phyloP scores from a whole-genome alignment of 495 filamentous ascomycete species.

The Penicillium salamii region DNA sequence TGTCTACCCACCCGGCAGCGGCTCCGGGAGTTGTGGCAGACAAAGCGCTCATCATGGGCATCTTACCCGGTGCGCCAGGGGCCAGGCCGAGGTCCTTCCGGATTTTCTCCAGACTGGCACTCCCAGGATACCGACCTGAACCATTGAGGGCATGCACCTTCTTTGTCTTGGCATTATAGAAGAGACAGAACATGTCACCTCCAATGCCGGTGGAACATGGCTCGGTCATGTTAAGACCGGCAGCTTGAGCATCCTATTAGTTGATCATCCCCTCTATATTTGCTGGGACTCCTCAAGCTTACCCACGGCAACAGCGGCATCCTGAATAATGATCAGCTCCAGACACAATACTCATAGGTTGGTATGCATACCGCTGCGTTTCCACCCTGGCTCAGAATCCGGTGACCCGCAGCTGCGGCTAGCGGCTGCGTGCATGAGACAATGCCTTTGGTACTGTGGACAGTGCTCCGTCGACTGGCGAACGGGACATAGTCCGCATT shows the following conservation, averaged over 20 bases:
- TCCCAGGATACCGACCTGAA: conserved; percentile 75
- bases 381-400: conserved; percentile 78
- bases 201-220: conserved; percentile 94
- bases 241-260: conserved; percentile 48
- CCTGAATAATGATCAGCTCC: conserved; percentile 45
- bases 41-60: conserved; percentile 76
- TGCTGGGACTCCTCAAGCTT: conserved; percentile 16
- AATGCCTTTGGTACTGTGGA: conserved; percentile 91
- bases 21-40: conserved; percentile 86
- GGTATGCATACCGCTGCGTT: conserved; percentile 76
- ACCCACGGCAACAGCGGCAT: conserved; percentile 88
- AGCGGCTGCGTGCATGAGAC: conserved; percentile 89
- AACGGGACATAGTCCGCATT: conserved; percentile 63
- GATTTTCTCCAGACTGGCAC: conserved; percentile 65
- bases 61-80: conserved; percentile 57
- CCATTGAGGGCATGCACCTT: conserved; percentile 86
- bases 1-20: conserved; percentile 91
- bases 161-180: conserved; percentile 78
- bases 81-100: conserved; percentile 65
- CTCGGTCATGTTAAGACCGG: conserved; percentile 89
- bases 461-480: conserved; percentile 81
- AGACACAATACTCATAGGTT: neutral
- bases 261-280: neutral
- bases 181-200: conserved; percentile 97
- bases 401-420: conserved; percentile 82